phyloP scores from a whole-genome alignment of 2,329 filamentous ascomycete genomes.

The Ceratocystis cubensis region DNA sequence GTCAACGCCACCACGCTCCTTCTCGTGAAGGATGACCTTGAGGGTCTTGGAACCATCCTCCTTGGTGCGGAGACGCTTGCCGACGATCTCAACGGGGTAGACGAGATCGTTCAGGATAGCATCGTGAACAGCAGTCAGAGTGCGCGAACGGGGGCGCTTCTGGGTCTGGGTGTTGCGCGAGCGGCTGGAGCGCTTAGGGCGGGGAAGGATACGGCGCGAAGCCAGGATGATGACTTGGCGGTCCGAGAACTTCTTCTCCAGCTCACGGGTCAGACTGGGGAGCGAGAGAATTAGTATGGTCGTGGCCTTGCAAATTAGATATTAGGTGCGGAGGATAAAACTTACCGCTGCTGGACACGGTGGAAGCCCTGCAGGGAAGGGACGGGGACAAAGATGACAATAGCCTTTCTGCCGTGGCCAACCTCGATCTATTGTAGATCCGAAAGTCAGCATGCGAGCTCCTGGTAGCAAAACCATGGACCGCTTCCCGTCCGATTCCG shows the following conservation, averaged over 20 bases:
- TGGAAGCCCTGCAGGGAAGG: conserved; percentile 97
- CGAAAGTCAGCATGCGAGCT: conserved; percentile 64
- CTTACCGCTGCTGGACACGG: conserved; percentile 99
- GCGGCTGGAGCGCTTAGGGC: conserved; percentile 96
- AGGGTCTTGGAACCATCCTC: conserved; percentile 97
- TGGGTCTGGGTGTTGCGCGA: conserved; percentile 93
- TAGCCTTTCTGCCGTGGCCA: conserved; percentile 99
- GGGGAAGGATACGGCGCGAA: conserved; percentile 95
- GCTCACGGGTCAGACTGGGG: conserved; percentile 91
- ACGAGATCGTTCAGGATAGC: conserved; percentile 95
- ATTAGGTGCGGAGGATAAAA: conserved; percentile 22
- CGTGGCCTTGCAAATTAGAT: not conserved
- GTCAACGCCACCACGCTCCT: conserved; percentile 98
- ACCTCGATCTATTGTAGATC: conserved; percentile 85
- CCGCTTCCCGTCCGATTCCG: conserved; percentile 65
- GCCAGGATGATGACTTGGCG: conserved; percentile 98
- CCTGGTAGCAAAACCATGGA: conserved; percentile 55
- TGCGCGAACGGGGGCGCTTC: conserved; percentile 97
- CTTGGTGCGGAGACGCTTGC: conserved; percentile 97
- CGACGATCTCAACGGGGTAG: conserved; percentile 99
- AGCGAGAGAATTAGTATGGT: conserved; percentile 23
- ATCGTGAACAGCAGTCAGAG: conserved; percentile 96
- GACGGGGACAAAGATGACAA: conserved; percentile 99
- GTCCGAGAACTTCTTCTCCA: conserved; percentile 99
- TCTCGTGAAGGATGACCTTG: conserved; percentile 99